phyloP scores from a whole-genome alignment of 2,329 filamentous ascomycete species.

The Lojkania enalia region DNA sequence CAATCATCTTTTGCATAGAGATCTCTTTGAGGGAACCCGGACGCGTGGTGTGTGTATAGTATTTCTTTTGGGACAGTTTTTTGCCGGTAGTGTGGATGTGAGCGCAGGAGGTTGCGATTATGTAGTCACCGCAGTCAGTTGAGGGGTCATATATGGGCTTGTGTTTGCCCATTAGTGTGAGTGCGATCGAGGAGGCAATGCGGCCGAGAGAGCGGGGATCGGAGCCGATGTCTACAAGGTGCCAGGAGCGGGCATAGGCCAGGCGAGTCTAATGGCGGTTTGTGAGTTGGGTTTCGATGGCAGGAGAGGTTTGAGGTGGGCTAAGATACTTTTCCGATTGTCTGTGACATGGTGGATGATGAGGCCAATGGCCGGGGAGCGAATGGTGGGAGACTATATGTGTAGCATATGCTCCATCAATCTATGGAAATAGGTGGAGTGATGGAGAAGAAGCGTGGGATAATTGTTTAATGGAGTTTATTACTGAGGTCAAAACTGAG shows the following conservation, averaged over 20 bases:
- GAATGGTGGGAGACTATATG: background rate
- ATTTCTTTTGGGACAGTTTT: conserved; percentile 91
- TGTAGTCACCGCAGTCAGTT: conserved; percentile 98
- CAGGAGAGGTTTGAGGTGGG: conserved; percentile 20
- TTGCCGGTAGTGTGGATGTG: conserved; percentile 86
- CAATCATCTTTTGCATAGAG: conserved; percentile 93
- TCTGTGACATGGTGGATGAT: conserved; percentile 72
- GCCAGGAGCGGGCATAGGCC: conserved; percentile 95
- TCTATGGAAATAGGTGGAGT: no score
- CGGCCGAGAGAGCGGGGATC: conserved; percentile 79
- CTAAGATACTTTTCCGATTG: conserved; percentile 66
- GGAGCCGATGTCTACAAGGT: conserved; percentile 76
- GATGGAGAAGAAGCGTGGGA: background rate
- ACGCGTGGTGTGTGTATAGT: conserved; percentile 91
- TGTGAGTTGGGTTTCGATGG: conserved; percentile 3
- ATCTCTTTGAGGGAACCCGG: conserved; percentile 85
- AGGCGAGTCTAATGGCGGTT: conserved; percentile 73
- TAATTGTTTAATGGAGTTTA: background rate
- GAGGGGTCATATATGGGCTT: conserved; percentile 98
- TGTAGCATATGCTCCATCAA: conserved; percentile 4
- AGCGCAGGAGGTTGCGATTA: conserved; percentile 88
- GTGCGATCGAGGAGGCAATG: conserved; percentile 83
- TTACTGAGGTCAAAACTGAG: conserved; percentile 6
- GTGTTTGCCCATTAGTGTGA: conserved; percentile 95
- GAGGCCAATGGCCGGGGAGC: conserved; percentile 27